A percentile compares a stretch with the other conserved stretches of the same genome.
phyloP scores from a whole-genome alignment of 495 filamentous ascomycete species.

The Zalerion maritima region DNA sequence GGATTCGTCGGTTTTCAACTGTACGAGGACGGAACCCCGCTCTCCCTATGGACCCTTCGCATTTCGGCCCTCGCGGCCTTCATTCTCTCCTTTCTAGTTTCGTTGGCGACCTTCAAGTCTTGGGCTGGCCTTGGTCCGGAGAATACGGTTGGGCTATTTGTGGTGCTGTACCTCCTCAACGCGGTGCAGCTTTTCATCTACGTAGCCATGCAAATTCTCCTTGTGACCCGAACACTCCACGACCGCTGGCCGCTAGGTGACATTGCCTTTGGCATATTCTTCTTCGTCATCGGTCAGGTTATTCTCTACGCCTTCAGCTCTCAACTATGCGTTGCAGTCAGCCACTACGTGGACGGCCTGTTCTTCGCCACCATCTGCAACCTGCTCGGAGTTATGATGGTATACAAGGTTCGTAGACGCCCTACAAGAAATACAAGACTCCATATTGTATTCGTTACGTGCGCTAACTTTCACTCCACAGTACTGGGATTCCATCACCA shows the following conservation, averaged over 20 bases:
- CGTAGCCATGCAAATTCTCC: conserved; percentile 70
- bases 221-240: conserved; percentile 81
- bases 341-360: conserved; percentile 88
- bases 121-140: conserved; percentile 77
- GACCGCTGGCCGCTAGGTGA: conserved; percentile 93
- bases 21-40: conserved; percentile 93
- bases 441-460: conserved; percentile 1
- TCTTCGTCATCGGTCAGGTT: conserved; percentile 88
- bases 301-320: conserved; percentile 81
- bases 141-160: conserved; percentile 78
- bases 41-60: conserved; percentile 89
- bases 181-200: conserved; percentile 76
- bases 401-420: conserved; percentile 69
- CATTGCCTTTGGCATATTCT: conserved; percentile 81
- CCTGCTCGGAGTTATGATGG: conserved; percentile 95
- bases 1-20: conserved; percentile 98
- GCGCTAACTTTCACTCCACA: conserved; percentile 17
- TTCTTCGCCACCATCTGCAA: conserved; percentile 95
- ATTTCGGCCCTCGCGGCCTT: conserved; percentile 67
- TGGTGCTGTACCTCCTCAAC: conserved; percentile 84
- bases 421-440: conserved; percentile 5
- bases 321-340: conserved; percentile 67
- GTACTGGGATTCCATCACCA: conserved; percentile 99
- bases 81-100: conserved; percentile 70
- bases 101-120: conserved; percentile 82